Conservation (phyloP, 305 asterid genomes). For the Fraxinus angustifolia region DNA sequence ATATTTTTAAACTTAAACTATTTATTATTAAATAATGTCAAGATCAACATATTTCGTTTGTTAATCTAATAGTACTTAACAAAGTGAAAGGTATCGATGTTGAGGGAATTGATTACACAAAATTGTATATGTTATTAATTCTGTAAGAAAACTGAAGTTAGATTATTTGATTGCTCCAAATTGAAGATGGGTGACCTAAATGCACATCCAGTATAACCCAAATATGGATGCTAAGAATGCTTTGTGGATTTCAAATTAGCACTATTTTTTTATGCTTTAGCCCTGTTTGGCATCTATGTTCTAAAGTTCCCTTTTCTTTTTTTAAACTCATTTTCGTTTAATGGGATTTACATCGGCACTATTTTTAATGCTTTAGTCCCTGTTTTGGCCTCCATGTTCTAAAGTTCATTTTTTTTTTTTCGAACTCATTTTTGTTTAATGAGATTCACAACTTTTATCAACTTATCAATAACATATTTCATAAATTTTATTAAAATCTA, state of each 20-base stretch:
- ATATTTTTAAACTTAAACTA: neutral
- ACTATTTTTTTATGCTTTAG: neutral
- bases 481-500: too few species aligned
- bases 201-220: neutral
- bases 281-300: neutral
- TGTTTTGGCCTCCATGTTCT: too few species aligned
- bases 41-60: too few species aligned
- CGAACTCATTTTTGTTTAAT: too few species aligned
- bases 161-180: neutral
- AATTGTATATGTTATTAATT: neutral
- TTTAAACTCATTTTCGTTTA: neutral
- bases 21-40: neutral
- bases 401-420: too few species aligned
- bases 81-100: neutral
- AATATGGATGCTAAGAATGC: neutral
- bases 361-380: too few species aligned
- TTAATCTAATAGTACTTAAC: neutral
- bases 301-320: neutral
- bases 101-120: neutral
- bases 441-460: too few species aligned
- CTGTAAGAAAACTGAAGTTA: neutral
- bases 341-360: too few species aligned
- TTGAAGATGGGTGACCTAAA: neutral
- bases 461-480: too few species aligned
- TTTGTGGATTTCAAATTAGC: neutral